Evolutionary conservation across 371 early-diverging fungal genomes (phyloP), one percentile per base, ranked within the genome.

Genomic region (Mucor racemosus): DNA sequence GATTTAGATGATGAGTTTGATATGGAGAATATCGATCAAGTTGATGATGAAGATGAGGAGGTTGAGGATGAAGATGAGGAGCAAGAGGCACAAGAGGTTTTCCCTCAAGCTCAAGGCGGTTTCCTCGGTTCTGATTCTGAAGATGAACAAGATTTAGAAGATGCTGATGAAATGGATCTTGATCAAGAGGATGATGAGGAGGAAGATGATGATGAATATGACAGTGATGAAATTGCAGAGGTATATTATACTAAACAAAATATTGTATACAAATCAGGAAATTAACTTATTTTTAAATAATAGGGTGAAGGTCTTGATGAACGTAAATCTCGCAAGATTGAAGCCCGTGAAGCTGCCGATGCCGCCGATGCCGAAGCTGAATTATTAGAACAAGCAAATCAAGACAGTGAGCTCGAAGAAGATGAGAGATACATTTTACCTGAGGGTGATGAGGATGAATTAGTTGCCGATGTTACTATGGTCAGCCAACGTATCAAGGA

Each of bases 401-500:
- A 92, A 72, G 86, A 90, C 67, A 88, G 91, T 81, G 88, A 93
- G 65, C 77, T 83, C 7, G 84, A 92, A 64, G 85, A 87, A 14
- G 79, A 73, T 31, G 94, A 94, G 74, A 77, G 77, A 17, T 92
- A 92, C 60, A 73, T 78, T 17, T 82, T 97, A 34, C 95, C 95
- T 3, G 75, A 78, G 75, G 89, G 84, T 1, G 86, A 89, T 60
- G 92, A 91, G 55, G 84, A 89, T 19, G 95, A 90, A 42, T 81
- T 88, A 40, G 84, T 87, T 71, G 77, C 78, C 58, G 71, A 80
- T 81, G 68, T 86, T 67, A 65, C 90, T 81, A 53, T 86, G 81
- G 90, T 96, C 54, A 91, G 92, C 41, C 86, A 89, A 54, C 94
- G 97, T 17, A 95, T 98, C 58, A 91, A 93, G 70, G 96, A 98